Conservation (phyloP, 495 filamentous ascomycete genomes). For the Paragyromitra xinjiangensis region DNA sequence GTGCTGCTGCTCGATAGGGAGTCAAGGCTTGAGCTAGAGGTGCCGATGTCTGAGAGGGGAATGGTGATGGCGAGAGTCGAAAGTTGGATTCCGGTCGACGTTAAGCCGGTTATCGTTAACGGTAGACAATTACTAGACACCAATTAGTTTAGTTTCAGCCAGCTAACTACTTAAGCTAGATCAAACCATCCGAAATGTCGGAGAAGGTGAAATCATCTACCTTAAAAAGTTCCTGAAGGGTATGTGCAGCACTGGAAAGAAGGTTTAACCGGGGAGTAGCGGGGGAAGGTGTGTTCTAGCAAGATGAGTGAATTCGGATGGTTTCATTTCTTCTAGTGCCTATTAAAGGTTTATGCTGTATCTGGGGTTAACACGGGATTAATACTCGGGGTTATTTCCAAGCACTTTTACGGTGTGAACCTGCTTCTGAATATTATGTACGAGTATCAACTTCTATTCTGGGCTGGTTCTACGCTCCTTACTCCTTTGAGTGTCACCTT, state of each 20-base stretch:
- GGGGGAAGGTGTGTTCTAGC: neutral
- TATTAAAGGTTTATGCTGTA: neutral
- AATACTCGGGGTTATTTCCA: neutral
- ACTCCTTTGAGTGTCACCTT: neutral
- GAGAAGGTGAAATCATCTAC: conserved; percentile 21
- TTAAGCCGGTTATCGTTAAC: conserved; percentile 8
- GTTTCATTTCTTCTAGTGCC: neutral
- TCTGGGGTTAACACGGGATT: neutral
- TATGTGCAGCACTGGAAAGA: conserved; percentile 6
- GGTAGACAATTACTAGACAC: neutral
- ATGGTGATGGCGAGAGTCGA: conserved; percentile 33
- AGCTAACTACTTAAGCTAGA: conserved; percentile 7
- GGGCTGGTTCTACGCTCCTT: neutral
- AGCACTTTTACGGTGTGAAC: neutral
- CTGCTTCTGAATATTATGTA: neutral
- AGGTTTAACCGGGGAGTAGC: neutral
- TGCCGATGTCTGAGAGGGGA: conserved; percentile 19
- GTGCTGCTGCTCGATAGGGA: conserved; percentile 19
- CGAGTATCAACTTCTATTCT: neutral
- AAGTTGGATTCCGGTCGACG: conserved; percentile 26
- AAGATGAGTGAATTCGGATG: neutral
- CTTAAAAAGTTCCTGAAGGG: conserved; percentile 20
- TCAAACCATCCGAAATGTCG: neutral
- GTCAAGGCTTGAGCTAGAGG: neutral
- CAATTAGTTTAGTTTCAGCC: neutral